These are phyloP conservation scores for Myxozyma vanderwaltii DNA, from an alignment of 805 yeast genomes.

Conservation along the genomic window DNA sequence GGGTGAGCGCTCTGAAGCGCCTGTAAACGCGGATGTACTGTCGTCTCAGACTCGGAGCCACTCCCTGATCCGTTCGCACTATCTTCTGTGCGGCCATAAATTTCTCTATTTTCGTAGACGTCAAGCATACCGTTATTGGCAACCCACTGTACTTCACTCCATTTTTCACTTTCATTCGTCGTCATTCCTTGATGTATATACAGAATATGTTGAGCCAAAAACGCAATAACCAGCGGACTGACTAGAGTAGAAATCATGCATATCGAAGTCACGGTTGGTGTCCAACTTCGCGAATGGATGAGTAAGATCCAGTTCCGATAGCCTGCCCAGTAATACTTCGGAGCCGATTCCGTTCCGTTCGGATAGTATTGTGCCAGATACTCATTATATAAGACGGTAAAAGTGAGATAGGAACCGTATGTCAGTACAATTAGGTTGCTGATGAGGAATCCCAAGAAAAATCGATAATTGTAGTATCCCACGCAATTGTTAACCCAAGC, in stretches of 20 bases:
- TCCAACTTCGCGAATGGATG: slow-evolving; percentile 28
- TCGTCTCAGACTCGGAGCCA: slow-evolving; percentile 7
- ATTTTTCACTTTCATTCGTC: slow-evolving; percentile 71
- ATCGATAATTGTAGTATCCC: slow-evolving; percentile 61
- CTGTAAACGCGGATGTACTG: slow-evolving; percentile 7
- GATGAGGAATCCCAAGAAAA: slow-evolving; percentile 59
- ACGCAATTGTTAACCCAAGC: slow-evolving; percentile 64
- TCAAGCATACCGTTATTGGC: slow-evolving; percentile 48
- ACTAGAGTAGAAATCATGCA: slow-evolving; percentile 51
- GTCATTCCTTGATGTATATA: slow-evolving; percentile 68
- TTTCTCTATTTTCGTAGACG: slow-evolving; percentile 35
- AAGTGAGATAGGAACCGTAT: slow-evolving; percentile 49
- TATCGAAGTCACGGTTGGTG: slow-evolving; percentile 43
- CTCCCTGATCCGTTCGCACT: slow-evolving; percentile 33
- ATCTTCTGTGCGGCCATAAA: slow-evolving; percentile 22
- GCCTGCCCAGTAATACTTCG: slow-evolving; percentile 24
- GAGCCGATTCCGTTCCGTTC: slow-evolving; percentile 6
- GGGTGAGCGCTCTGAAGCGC: slow-evolving; percentile 7
- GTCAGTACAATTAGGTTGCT: slow-evolving; percentile 50
- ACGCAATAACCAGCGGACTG: slow-evolving; percentile 49
- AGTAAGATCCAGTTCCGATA: slow-evolving; percentile 23
- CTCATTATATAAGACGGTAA: slow-evolving; percentile 16
- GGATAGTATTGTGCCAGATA: slow-evolving; percentile 24
- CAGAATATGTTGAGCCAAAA: slow-evolving; percentile 50
- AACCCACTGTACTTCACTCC: slow-evolving; percentile 64